Evolutionary conservation across 2,329 filamentous ascomycete genomes (phyloP).

Genomic region (Didymella segeticola): DNA sequence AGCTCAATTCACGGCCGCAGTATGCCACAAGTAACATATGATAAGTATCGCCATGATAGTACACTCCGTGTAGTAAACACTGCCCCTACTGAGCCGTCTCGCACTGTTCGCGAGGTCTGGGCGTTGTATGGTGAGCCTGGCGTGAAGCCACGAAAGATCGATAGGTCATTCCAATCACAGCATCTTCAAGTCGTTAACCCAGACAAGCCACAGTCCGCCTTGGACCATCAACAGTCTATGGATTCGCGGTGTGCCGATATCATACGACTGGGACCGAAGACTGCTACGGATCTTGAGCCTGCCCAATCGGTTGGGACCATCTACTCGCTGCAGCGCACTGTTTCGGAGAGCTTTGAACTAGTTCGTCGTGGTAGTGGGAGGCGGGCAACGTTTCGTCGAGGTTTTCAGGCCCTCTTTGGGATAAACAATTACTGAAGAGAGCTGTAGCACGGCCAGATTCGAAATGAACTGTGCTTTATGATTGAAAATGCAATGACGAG

Average conservation of each 20-base stretch:
- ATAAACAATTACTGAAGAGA: neutral
- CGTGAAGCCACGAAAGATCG: neutral
- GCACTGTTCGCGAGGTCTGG: neutral
- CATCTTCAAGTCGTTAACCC: neutral
- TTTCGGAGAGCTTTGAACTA: neutral
- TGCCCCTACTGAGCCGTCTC: neutral
- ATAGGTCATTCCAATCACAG: neutral
- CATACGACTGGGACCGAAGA: too few species aligned
- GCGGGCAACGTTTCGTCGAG: neutral
- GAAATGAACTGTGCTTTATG: neutral
- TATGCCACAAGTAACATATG: too few species aligned
- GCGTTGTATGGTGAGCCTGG: neutral
- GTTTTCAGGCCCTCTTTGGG: neutral
- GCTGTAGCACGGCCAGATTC: neutral
- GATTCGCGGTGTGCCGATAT: too few species aligned
- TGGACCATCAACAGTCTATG: too few species aligned
- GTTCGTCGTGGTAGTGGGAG: neutral
- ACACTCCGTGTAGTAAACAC: neutral
- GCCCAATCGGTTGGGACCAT: too few species aligned
- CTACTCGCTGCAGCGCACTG: too few species aligned
- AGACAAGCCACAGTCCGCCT: neutral
- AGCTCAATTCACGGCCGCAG: too few species aligned
- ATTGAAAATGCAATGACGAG: too few species aligned
- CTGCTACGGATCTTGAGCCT: too few species aligned
- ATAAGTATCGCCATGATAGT: neutral